phyloP scores from a whole-genome alignment of 1,139 yeast species.

The Geotrichum armillariae region DNA sequence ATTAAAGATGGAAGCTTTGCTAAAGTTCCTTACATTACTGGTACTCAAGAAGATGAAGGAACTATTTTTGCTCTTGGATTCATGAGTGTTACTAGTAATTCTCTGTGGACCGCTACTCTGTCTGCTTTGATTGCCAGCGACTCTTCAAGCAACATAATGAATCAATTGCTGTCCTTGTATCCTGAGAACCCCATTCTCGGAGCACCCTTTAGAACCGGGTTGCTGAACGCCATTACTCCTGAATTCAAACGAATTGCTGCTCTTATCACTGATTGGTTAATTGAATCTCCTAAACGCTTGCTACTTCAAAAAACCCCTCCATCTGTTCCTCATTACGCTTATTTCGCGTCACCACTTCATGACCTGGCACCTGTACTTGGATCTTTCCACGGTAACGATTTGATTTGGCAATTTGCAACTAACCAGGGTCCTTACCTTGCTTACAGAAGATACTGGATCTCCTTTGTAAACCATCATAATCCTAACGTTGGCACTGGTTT shows the following conservation, averaged over 20 bases:
- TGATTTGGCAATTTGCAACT: constrained; percentile 17
- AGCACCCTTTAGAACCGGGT: constrained; percentile 29
- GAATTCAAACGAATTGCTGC: constrained; percentile 29
- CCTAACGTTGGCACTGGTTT: constrained; percentile 23
- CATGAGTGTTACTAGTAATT: constrained; percentile 20
- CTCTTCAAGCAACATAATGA: constrained; percentile 8
- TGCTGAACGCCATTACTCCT: constrained; percentile 21
- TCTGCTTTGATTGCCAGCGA: constrained; percentile 18
- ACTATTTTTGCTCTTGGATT: constrained; percentile 23
- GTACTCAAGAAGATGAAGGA: constrained; percentile 30
- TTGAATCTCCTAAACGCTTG: constrained; percentile 26
- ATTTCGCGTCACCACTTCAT: constrained; percentile 22
- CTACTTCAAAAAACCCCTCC: constrained; percentile 4
- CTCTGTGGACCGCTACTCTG: constrained; percentile 21
- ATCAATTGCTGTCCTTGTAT: constrained; percentile 21
- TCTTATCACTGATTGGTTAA: constrained; percentile 25
- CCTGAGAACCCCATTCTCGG: constrained; percentile 25
- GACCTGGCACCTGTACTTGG: constrained; percentile 25
- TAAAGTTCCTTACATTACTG: constrained; percentile 27
- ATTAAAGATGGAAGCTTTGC: constrained; percentile 23
- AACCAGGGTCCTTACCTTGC: constrained; percentile 13
- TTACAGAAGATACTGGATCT: constrained; percentile 26
- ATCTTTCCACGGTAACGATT: constrained; percentile 26
- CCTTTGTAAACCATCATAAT: constrained; percentile 27
- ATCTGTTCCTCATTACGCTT: constrained; percentile 18